Percentiles rank a stretch among this genome's conserved stretches.
Evolutionary conservation across 805 yeast genomes (phyloP).

Genomic region (Candida suzukii): DNA sequence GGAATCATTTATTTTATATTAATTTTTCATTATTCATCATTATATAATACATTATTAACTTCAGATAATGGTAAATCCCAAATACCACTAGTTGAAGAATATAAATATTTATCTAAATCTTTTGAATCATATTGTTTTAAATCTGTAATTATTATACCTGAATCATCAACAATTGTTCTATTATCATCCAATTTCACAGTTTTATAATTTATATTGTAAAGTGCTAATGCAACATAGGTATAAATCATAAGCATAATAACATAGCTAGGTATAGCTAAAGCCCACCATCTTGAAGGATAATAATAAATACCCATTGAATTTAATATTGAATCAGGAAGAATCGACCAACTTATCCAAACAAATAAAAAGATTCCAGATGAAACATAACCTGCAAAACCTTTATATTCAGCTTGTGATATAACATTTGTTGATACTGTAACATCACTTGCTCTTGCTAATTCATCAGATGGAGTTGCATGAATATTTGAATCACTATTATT

Average conservation of each 20-base stretch:
- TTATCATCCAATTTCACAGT: constrained; percentile 54
- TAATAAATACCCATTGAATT: constrained; percentile 51
- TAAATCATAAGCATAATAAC: constrained; percentile 66
- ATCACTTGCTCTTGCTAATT: constrained; percentile 57
- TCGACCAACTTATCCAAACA: constrained; percentile 66
- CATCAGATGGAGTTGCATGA: constrained; percentile 32
- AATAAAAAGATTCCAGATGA: constrained; percentile 49
- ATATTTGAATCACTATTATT: constrained; percentile 4
- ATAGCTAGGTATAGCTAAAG: constrained; percentile 67
- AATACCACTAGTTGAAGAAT: constrained; percentile 70
- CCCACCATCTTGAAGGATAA: constrained; percentile 92
- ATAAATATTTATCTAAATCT: constrained; percentile 33
- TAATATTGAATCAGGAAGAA: constrained; percentile 55
- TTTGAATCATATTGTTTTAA: constrained; percentile 7
- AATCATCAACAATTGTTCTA: constrained; percentile 64
- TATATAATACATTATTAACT: constrained; percentile 60
- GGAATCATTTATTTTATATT: not conserved
- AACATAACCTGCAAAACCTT: constrained; percentile 79
- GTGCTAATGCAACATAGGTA: constrained; percentile 60
- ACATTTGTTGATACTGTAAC: constrained; percentile 51
- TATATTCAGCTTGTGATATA: constrained; percentile 67
- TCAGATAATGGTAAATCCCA: constrained; percentile 74
- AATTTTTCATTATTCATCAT: no score
- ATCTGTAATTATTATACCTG: constrained; percentile 29
- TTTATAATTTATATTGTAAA: constrained; percentile 71